Base-by-base conservation (phyloP, 2,329 filamentous ascomycete species). In the Epichloe glyceriae region DNA sequence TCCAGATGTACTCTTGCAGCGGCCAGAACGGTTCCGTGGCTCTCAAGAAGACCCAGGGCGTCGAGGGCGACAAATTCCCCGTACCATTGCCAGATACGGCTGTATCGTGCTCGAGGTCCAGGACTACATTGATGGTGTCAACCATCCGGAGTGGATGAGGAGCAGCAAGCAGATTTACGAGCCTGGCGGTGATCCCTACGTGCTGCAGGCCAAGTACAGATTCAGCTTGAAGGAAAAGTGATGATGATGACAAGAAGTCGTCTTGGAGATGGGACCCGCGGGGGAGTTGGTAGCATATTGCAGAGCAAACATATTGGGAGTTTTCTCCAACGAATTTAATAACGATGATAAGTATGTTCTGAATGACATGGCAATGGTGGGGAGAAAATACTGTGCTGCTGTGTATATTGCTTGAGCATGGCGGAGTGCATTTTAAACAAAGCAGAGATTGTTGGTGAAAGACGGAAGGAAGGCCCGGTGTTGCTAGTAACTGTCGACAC, bases 101-200 rank as follows among this genome's bases (percentile, higher is more conserved):
- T 96, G 91, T 67, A 62, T 95, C 26, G 91, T 95, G 46, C 78
- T 96, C 67, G 91, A 96, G 71, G 87, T 93, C 12, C 80, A 96
- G 73, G 89, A 93, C 65, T 96, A 82, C 79, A 95, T 96, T 62
- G 90, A 95, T 64, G 89, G 77, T 26, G 93, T 97, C 70, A 96
- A 95, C 70, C 79, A 94, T 59, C 90, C 90, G 0, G 79, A 88
- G 67, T 96, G 91, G 91, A 81, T 81, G 53, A 79, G 90, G 50
- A 38, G 38, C 12, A 43, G 38, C 47, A 81, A 75, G 68, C 80
- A 84, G 61, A 69, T 85, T 53, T 83, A 70, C 58, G 73, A 67
- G 33, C 81, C 81, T 0, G 79, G 74, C 8, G 78, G 71, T 50
- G 75, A 75, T 54, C 77, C 78, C 3, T 83, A 80, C 61, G 73